Conservation (phyloP, 305 asterid species). For the Coffea humblotiana region DNA sequence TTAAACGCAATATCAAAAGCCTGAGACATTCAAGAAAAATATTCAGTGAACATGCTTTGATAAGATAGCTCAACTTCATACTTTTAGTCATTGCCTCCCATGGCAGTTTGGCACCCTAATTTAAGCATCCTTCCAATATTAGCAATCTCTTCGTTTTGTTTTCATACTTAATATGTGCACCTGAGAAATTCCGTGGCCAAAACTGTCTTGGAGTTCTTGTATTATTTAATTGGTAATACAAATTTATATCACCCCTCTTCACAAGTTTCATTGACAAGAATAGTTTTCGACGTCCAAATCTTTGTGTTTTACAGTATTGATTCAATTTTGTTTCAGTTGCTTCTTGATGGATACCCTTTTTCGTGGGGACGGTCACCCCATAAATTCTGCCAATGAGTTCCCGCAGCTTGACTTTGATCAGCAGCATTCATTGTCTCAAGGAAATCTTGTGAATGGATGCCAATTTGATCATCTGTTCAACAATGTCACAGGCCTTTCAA, state of each 20-base stretch:
- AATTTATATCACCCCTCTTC: too few relatives aligned
- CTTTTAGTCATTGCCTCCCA: neutral
- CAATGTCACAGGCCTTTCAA: neutral
- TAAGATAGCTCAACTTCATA: neutral
- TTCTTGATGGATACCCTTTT: conserved; percentile 8
- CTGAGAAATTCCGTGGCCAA: too few relatives aligned
- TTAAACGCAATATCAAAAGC: neutral
- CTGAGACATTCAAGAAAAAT: neutral
- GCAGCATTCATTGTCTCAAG: neutral
- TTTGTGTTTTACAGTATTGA: neutral
- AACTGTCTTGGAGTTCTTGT: too few relatives aligned
- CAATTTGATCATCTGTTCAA: neutral
- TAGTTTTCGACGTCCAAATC: too few relatives aligned
- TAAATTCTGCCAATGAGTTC: neutral
- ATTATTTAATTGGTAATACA: neutral
- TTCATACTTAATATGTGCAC: too few relatives aligned
- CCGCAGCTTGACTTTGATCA: conserved; percentile 3
- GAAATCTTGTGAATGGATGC: neutral
- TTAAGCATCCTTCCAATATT: neutral
- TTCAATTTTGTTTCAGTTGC: neutral
- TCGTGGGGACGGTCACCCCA: neutral
- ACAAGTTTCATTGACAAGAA: too few relatives aligned
- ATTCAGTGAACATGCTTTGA: too few relatives aligned
- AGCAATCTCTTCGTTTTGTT: neutral
- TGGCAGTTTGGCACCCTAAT: too few relatives aligned